Base-by-base conservation (phyloP, 2,329 filamentous ascomycete genomes). In the Xylariaceae sp. region DNA sequence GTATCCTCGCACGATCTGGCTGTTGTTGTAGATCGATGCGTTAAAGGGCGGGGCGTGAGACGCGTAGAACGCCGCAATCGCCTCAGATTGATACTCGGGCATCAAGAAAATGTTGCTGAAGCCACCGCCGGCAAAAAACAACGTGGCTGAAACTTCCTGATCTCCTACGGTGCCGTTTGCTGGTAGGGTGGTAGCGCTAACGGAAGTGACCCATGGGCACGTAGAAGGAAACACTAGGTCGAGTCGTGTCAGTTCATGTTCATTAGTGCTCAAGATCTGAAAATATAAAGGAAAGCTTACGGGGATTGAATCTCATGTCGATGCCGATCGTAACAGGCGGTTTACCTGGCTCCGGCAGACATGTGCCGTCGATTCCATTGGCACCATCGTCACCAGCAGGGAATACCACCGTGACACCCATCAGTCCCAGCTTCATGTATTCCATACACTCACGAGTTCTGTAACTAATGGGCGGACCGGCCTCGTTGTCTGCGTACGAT, bases 81-180 rank as follows among this genome's bases (percentile, higher is more conserved):
- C 72, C 0, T 50, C 48, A 9, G 69, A 66, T 64, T 80, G 78
- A 61, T 77, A 80, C 8, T 53, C 56, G 0, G 77, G 77, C 4
- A 69, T 69, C 0, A 72, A 65, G 64, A 76, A 78, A 63, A 78
- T 70, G 61, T 78, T 78, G 41, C 72, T 75, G 60, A 78, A 78
- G 1, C 76, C 76, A 6, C 76, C 76, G 0, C 76, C 73, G 48
- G 48, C 13, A 2, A 39, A 39, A 2, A 39, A 39, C 10, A 39
- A 11, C 7, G 37, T 39, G 37, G 17, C 17, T 18, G 17, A 18
- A 18, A 18, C 17, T 18, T 18, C 17, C 17, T 18, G 17, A 18
- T 18, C 17, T 18, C 17, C 17, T 18, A 18, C 17, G 17, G 17
- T 18, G 17, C 17, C 17, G 17, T 18, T 18, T 18, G 17, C 17